Evolutionary conservation across 345 rosid genomes (phyloP).

Genomic region (Citrus glauca): DNA sequence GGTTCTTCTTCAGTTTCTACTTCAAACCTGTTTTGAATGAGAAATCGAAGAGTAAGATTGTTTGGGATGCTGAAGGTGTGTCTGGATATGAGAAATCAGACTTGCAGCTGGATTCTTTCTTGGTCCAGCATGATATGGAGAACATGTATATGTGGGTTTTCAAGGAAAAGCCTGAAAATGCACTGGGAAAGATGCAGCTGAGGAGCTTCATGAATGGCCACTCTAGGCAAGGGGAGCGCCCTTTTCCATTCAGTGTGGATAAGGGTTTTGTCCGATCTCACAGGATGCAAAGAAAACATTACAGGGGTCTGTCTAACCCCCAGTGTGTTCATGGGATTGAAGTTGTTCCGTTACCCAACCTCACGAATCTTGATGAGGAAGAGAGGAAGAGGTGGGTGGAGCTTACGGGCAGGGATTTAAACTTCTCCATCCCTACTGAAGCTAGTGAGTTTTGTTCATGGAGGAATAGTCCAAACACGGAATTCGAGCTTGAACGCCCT

Average conservation of each 20-base stretch:
- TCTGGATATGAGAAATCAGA: slow-evolving; percentile 72
- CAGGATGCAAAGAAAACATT: slow-evolving; percentile 81
- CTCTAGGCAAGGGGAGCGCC: slow-evolving; percentile 72
- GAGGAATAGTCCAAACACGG: slow-evolving; percentile 61
- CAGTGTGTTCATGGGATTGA: slow-evolving; percentile 78
- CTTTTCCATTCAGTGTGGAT: slow-evolving; percentile 67
- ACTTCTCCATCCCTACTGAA: slow-evolving; percentile 49
- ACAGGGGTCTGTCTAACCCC: slow-evolving; percentile 77
- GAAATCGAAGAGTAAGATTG: slow-evolving; percentile 52
- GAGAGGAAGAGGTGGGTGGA: slow-evolving; percentile 67
- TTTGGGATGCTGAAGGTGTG: slow-evolving; percentile 52
- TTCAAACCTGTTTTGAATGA: slow-evolving; percentile 75
- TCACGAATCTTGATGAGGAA: slow-evolving; percentile 53
- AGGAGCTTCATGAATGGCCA: slow-evolving; percentile 81
- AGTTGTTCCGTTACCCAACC: slow-evolving; percentile 56
- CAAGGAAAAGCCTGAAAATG: slow-evolving; percentile 75
- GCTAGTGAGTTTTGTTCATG: slow-evolving; percentile 67
- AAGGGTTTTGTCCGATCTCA: slow-evolving; percentile 78
- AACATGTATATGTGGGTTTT: slow-evolving; percentile 83
- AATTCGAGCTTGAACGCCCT: slow-evolving; percentile 55
- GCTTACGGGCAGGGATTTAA: slow-evolving; percentile 62
- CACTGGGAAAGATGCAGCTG: slow-evolving; percentile 77
- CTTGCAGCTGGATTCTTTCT: slow-evolving; percentile 64
- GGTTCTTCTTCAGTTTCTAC: slow-evolving; percentile 75
- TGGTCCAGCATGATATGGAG: slow-evolving; percentile 88